phyloP scores from a whole-genome alignment of 2,329 filamentous ascomycete genomes.

The Dactylonectria macrodidyma region DNA sequence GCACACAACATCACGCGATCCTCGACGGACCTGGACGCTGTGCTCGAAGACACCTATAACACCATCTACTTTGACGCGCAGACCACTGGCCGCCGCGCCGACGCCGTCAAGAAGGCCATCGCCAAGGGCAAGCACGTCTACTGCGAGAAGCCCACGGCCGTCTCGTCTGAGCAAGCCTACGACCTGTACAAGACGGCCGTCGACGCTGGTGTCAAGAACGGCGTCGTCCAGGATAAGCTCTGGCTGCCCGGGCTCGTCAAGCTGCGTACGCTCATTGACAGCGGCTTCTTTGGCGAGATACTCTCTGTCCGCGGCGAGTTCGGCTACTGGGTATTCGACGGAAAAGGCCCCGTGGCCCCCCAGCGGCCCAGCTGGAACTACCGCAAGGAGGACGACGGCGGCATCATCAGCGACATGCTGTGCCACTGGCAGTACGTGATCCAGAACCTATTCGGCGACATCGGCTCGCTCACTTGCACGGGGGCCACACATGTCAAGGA shows the following conservation, averaged over 20 bases:
- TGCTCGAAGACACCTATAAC: not conserved
- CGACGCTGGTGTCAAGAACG: slow-evolving; percentile 4
- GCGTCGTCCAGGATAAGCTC: slow-evolving; percentile 6
- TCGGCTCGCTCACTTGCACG: not conserved
- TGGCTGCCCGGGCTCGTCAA: slow-evolving; percentile 7
- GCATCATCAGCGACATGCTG: slow-evolving; percentile 7
- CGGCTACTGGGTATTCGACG: not conserved
- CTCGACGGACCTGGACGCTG: not conserved
- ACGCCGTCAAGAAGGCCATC: slow-evolving; percentile 8
- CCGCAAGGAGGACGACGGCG: slow-evolving; percentile 2
- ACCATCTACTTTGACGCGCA: slow-evolving; percentile 8
- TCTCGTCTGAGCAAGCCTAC: slow-evolving; percentile 3
- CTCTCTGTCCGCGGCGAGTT: slow-evolving; percentile 3
- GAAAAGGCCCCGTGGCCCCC: not conserved
- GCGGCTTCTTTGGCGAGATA: slow-evolving; percentile 7
- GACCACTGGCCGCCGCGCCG: not conserved
- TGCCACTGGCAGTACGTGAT: slow-evolving; percentile 2
- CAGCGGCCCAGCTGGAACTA: slow-evolving; percentile 7
- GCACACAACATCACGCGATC: slow-evolving; percentile 1
- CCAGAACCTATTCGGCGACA: not conserved
- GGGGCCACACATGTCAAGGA: not conserved
- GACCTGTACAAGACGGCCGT: slow-evolving; percentile 1
- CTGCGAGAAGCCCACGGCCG: slow-evolving; percentile 6
- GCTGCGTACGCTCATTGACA: not conserved
- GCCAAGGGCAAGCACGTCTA: slow-evolving; percentile 14